Evolutionary conservation across 805 yeast genomes (phyloP).

Genomic region (Hanseniaspora vineae): DNA sequence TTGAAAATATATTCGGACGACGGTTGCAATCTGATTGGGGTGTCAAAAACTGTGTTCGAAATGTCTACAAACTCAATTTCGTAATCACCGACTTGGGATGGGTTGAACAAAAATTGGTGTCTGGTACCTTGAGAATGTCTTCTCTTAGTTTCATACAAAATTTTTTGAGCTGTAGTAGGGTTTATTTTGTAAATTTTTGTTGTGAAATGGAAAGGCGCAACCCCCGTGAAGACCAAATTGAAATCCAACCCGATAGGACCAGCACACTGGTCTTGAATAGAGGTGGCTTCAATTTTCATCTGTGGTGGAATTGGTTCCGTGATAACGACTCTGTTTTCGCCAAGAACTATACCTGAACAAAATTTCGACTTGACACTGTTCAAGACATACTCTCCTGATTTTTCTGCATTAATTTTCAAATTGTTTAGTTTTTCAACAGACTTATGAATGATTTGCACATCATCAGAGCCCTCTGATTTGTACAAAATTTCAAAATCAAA

Average conservation of each 20-base stretch:
- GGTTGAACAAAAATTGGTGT: slow-evolving; percentile 54
- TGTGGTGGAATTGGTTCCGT: slow-evolving; percentile 46
- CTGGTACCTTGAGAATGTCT: slow-evolving; percentile 31
- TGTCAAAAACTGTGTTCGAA: slow-evolving; percentile 50
- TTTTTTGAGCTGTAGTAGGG: slow-evolving; percentile 22
- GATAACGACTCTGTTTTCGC: slow-evolving; percentile 39
- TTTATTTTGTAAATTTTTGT: slow-evolving; percentile 47
- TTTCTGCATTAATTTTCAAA: slow-evolving; percentile 27
- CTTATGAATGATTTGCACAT: slow-evolving; percentile 9
- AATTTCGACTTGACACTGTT: slow-evolving; percentile 39
- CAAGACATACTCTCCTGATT: slow-evolving; percentile 58
- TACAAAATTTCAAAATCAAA: slow-evolving; percentile 24
- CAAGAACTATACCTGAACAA: slow-evolving; percentile 56
- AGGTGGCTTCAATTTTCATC: slow-evolving; percentile 27
- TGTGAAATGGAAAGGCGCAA: slow-evolving; percentile 65
- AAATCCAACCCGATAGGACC: slow-evolving; percentile 83
- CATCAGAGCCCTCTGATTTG: slow-evolving; percentile 8
- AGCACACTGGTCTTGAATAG: slow-evolving; percentile 76
- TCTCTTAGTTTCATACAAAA: slow-evolving; percentile 25
- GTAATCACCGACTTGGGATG: slow-evolving; percentile 71
- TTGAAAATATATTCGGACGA: slow-evolving; percentile 38
- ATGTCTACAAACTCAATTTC: slow-evolving; percentile 56
- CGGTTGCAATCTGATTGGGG: slow-evolving; percentile 25
- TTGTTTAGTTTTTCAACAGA: slow-evolving; percentile 9
- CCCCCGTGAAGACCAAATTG: slow-evolving; percentile 56